Evolutionary conservation across 306 rosid species (phyloP), one percentile per base, ranked within the genome.

Genomic region (Nissolia schottii): DNA sequence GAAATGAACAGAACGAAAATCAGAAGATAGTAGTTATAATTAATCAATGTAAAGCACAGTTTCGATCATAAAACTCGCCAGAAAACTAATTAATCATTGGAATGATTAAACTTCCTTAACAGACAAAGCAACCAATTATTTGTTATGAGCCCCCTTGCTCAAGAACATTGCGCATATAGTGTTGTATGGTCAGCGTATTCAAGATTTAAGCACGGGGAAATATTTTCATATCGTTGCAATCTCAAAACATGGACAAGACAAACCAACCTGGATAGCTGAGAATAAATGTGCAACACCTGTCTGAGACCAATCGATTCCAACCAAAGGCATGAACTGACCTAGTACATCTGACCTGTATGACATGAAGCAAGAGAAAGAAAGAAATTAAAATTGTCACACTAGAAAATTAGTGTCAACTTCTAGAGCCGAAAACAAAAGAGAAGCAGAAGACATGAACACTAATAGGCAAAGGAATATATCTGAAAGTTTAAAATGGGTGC

Each of bases 241-340:
- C 53, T 69, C 29, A 23, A 66, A 77, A 79, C 46, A 76, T 60
- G 15, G 43, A 27, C 13, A 27, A 18, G 74, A 34, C 18, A 69
- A 71, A 59, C 90, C 55, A 81, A 94, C 97, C 99, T 89, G 87
- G 80, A 95, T 91, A 62, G 92, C 96, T 40, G 99, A 86, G 89
- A 85, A 95, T 79, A 95, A 89, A 88, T 89, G 94, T 40, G 99
- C 89, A 81, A 95, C 99, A 16, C 99, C 99, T 19, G 88, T 75
- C 34, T 95, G 99, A 50, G 99, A 95, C 99, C 97, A 95, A 71
- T 95, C 97, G 27, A 91, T 79, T 81, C 97, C 99, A 43, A 95
- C 99, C 79, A 95, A 59, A 63, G 99, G 99, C 99, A 95, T 95
- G 86, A 95, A 89, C 68, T 95, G 99, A 72, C 97, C 99, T 28